Conservation (phyloP, 441 rosid genomes). For the Breynia disticha region DNA sequence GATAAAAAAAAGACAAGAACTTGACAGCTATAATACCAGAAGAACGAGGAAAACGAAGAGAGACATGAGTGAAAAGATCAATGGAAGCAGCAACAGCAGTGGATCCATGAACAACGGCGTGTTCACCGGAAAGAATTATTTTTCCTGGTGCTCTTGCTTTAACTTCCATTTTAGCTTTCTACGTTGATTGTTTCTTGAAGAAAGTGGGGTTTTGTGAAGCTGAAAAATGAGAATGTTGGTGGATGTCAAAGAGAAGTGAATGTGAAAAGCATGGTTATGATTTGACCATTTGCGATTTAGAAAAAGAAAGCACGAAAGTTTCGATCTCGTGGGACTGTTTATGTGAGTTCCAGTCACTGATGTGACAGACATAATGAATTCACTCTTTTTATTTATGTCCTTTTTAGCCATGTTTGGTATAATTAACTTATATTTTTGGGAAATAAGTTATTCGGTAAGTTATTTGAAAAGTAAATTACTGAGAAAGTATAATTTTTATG, state of each 20-base stretch:
- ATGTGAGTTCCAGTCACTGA: no score
- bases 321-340: no score
- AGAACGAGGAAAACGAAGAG: slow-evolving; percentile 41
- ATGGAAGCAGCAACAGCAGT: slow-evolving; percentile 87
- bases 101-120: slow-evolving; percentile 92
- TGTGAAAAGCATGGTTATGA: not conserved
- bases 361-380: no score
- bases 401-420: no score
- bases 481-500: no score
- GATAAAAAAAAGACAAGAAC: not conserved
- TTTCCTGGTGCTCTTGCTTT: slow-evolving; percentile 91
- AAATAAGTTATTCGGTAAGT: no score
- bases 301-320: no score
- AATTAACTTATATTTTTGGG: no score
- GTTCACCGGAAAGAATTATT: slow-evolving; percentile 89
- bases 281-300: no score
- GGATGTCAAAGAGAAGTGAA: not conserved
- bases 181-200: not conserved
- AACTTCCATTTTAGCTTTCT: slow-evolving; percentile 51
- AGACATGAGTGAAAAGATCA: slow-evolving; percentile 59
- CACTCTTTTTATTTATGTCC: no score
- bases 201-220: not conserved
- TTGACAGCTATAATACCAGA: slow-evolving; percentile 24
- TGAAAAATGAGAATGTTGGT: not conserved
- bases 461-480: no score